Evolutionary conservation across 2,329 filamentous ascomycete genomes (phyloP).

Genomic region (Hymenoscyphus fraxineus): DNA sequence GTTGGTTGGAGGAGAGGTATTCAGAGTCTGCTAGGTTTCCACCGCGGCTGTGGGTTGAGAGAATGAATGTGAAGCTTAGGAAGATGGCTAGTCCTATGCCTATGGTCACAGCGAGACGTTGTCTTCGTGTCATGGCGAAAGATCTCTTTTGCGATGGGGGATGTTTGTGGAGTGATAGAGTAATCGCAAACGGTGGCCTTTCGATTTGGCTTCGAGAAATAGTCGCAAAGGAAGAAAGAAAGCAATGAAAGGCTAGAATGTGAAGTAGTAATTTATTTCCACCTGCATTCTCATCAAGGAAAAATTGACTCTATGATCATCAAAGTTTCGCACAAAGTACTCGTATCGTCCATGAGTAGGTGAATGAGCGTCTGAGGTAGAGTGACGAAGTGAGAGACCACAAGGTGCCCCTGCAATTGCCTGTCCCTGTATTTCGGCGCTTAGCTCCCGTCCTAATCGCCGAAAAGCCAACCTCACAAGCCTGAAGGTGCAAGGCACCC

Average conservation of each 20-base stretch:
- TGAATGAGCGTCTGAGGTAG: too few relatives aligned
- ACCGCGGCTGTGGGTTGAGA: constrained; percentile 33
- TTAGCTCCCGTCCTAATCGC: background rate
- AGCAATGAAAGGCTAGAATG: background rate
- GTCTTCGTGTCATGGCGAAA: constrained; percentile 31
- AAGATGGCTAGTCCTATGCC: constrained; percentile 54
- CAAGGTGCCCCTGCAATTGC: too few relatives aligned
- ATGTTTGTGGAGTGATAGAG: background rate
- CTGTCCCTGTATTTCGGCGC: background rate
- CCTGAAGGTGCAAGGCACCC: background rate
- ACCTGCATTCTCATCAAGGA: background rate
- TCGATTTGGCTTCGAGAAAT: background rate
- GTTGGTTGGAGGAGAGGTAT: constrained; percentile 19
- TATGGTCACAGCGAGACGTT: constrained; percentile 51
- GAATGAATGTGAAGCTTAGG: constrained; percentile 57
- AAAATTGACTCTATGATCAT: background rate
- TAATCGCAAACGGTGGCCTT: background rate
- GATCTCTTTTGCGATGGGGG: background rate
- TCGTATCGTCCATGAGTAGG: too few relatives aligned
- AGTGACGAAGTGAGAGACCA: too few relatives aligned
- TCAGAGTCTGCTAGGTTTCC: constrained; percentile 24
- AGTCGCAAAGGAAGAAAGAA: background rate
- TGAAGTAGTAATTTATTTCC: background rate
- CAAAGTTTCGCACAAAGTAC: background rate
- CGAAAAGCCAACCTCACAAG: background rate